These are phyloP conservation scores for Curvularia eragrostidis DNA, from an alignment of 2,329 filamentous ascomycete genomes.

Conservation along the genomic window DNA sequence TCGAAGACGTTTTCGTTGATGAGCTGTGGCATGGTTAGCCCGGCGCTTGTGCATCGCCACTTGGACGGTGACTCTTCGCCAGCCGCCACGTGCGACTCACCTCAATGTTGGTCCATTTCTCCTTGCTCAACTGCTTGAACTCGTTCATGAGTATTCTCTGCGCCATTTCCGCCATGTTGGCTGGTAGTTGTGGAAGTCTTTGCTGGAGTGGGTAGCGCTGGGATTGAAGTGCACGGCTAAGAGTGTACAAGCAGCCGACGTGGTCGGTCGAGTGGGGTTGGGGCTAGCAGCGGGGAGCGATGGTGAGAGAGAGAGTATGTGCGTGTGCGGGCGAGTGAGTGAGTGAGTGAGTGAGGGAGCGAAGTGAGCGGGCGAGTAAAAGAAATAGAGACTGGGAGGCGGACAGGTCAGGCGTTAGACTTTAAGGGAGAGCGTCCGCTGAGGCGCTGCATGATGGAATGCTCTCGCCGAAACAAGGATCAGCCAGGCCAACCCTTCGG, in stretches of 20 bases:
- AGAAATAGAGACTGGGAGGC: slow-evolving; percentile 12
- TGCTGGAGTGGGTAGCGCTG: slow-evolving; percentile 17
- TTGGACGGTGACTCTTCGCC: neutral
- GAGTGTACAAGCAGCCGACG: slow-evolving; percentile 6
- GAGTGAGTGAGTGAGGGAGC: neutral
- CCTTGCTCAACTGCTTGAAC: slow-evolving; percentile 79
- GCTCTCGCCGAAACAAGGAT: slow-evolving; percentile 30
- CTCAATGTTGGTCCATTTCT: slow-evolving; percentile 93
- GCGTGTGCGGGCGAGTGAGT: neutral
- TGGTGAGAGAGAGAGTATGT: slow-evolving; percentile 6
- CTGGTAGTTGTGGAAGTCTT: slow-evolving; percentile 11
- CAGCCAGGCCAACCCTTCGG: slow-evolving; percentile 23
- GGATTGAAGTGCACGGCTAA: slow-evolving; percentile 13
- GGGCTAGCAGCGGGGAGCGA: slow-evolving; percentile 8
- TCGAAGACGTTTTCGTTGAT: slow-evolving; percentile 83
- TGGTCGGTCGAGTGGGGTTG: slow-evolving; percentile 6
- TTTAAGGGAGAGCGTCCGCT: slow-evolving; percentile 16
- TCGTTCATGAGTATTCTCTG: slow-evolving; percentile 90
- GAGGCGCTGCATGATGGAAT: slow-evolving; percentile 27
- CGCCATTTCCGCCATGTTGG: slow-evolving; percentile 55
- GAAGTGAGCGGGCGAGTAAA: slow-evolving; percentile 1
- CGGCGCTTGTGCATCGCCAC: slow-evolving; percentile 23
- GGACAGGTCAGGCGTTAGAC: slow-evolving; percentile 16
- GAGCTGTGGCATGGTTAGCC: slow-evolving; percentile 59
- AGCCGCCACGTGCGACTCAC: slow-evolving; percentile 55